phyloP scores from a whole-genome alignment of 2,329 filamentous ascomycete genomes.

The Sarocladium strictum region DNA sequence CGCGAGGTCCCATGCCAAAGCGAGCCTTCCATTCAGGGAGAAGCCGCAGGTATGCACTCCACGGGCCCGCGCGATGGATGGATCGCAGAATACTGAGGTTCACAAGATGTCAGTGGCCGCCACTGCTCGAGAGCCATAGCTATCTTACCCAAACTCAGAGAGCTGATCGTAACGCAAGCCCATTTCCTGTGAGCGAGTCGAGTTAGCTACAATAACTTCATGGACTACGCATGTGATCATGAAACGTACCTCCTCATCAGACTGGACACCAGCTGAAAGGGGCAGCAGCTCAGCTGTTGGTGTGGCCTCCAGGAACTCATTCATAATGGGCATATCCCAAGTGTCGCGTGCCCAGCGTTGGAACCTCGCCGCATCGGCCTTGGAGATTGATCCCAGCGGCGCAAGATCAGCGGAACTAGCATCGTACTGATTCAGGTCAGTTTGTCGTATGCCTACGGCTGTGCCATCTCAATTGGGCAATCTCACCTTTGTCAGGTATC shows the following conservation, averaged over 20 bases:
- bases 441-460: not conserved
- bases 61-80: constrained; percentile 35
- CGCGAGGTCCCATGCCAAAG: constrained; percentile 21
- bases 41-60: constrained; percentile 31
- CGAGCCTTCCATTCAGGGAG: constrained; percentile 30
- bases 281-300: constrained; percentile 48
- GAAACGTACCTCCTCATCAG: constrained; percentile 8
- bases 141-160: constrained; percentile 25
- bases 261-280: constrained; percentile 26
- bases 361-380: constrained; percentile 55
- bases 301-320: constrained; percentile 54
- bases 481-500: constrained; percentile 27
- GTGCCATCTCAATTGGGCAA: not conserved
- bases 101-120: not conserved
- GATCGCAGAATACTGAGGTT: constrained; percentile 24
- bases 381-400: constrained; percentile 43
- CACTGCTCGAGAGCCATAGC: not conserved
- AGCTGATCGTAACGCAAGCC: constrained; percentile 37
- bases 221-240: not conserved
- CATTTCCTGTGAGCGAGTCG: constrained; percentile 27
- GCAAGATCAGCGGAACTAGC: constrained; percentile 48
- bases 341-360: constrained; percentile 49
- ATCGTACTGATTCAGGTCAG: constrained; percentile 29
- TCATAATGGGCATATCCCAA: constrained; percentile 57
- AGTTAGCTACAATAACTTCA: constrained; percentile 20